A percentile compares a stretch with the other conserved stretches of the same genome.
Conservation (phyloP, 805 yeast genomes). For the Spathaspora arborariae region DNA sequence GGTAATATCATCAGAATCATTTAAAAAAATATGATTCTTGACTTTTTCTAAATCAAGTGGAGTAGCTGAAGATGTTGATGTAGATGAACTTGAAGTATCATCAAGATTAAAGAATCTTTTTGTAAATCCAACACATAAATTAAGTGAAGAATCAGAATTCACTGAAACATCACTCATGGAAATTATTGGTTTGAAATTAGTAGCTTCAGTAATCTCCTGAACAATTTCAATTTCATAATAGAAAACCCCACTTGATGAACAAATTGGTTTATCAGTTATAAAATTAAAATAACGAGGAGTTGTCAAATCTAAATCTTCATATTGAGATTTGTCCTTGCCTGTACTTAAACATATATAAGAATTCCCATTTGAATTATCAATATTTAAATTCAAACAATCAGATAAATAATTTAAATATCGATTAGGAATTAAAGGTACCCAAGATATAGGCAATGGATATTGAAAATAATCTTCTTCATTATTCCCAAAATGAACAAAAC, state of each 20-base stretch:
- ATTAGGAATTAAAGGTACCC: slow-evolving; percentile 35
- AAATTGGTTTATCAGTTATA: slow-evolving; percentile 32
- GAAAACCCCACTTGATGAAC: slow-evolving; percentile 31
- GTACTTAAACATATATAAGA: slow-evolving; percentile 24
- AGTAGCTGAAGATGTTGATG: slow-evolving; percentile 5
- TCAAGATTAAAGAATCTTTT: slow-evolving; percentile 25
- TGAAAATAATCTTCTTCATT: slow-evolving; percentile 16
- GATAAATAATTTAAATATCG: slow-evolving; percentile 20
- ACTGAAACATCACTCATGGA: slow-evolving; percentile 31
- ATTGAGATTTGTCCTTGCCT: slow-evolving; percentile 1
- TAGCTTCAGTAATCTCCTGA: slow-evolving; percentile 31
- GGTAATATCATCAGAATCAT: slow-evolving; percentile 6
- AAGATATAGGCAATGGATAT: slow-evolving; percentile 33
- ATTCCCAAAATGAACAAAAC: slow-evolving; percentile 21
- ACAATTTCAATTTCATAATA: slow-evolving; percentile 38
- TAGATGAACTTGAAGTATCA: background rate
- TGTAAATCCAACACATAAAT: slow-evolving; percentile 32
- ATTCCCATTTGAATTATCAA: slow-evolving; percentile 24
- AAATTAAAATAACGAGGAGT: slow-evolving; percentile 29
- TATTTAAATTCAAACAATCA: slow-evolving; percentile 20
- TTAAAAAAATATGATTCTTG: slow-evolving; percentile 22
- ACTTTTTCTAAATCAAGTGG: slow-evolving; percentile 27
- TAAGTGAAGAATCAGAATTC: slow-evolving; percentile 29
- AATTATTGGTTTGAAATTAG: slow-evolving; percentile 29
- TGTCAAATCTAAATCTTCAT: slow-evolving; percentile 3